These are phyloP conservation scores for Paramecium biaurelia DNA, from an alignment of 73 alveolate species.

Conservation along the genomic window DNA sequence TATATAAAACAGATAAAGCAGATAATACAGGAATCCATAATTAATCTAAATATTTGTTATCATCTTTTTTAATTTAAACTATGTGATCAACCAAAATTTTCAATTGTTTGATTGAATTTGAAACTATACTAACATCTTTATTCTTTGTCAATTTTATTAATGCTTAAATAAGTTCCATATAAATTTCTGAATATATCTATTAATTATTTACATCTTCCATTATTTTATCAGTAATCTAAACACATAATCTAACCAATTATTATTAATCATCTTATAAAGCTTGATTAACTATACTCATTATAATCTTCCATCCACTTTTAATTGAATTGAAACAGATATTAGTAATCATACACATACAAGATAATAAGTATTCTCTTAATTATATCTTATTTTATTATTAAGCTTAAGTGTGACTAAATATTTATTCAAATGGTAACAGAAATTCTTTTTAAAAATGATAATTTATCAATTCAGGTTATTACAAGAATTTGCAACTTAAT, in stretches of 20 bases:
- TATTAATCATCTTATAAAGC: slow-evolving; percentile 52
- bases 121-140: slow-evolving; percentile 25
- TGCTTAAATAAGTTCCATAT: slow-evolving; percentile 55
- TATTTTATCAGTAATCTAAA: slow-evolving; percentile 54
- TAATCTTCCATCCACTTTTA: slow-evolving; percentile 64
- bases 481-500: slow-evolving; percentile 75
- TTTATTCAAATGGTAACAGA: slow-evolving; percentile 81
- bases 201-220: slow-evolving; percentile 35
- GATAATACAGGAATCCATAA: slow-evolving; percentile 55
- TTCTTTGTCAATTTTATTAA: slow-evolving; percentile 55
- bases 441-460: slow-evolving; percentile 82
- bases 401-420: slow-evolving; percentile 30
- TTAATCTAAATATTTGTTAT: background rate
- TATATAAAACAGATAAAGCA: slow-evolving; percentile 35
- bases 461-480: slow-evolving; percentile 72
- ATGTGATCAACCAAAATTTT: slow-evolving; percentile 24
- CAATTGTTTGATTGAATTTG: background rate
- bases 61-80: background rate
- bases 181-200: slow-evolving; percentile 7
- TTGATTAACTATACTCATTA: slow-evolving; percentile 51
- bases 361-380: slow-evolving; percentile 39
- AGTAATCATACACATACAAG: slow-evolving; percentile 57
- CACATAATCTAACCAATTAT: slow-evolving; percentile 18
- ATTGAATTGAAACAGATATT: background rate
- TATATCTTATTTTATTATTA: background rate